Conservation (phyloP, 441 rosid species). For the Lepidium campestre region DNA sequence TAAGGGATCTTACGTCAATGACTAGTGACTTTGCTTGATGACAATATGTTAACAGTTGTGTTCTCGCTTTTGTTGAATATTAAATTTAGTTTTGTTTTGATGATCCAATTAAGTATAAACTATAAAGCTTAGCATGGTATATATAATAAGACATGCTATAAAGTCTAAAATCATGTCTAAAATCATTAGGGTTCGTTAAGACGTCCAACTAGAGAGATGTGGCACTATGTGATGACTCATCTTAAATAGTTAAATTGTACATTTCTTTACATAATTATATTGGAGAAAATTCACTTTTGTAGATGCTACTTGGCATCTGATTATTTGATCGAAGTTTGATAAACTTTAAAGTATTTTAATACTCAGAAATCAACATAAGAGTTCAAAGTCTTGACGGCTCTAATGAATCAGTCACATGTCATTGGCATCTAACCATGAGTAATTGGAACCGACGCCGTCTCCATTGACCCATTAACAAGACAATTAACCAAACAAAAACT, state of each 20-base stretch:
- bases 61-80: not conserved
- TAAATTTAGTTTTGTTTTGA: not conserved
- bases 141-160: constrained; percentile 2
- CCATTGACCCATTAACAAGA: not conserved
- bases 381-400: constrained; percentile 17
- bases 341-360: not conserved
- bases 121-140: not conserved
- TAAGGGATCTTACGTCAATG: not conserved
- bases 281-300: too few relatives aligned
- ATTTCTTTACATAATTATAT: too few relatives aligned
- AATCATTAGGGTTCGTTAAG: constrained; percentile 21
- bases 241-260: not conserved
- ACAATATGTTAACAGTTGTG: not conserved
- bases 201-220: constrained; percentile 12
- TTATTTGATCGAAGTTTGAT: not conserved
- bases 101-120: not conserved
- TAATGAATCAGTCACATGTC: constrained; percentile 7
- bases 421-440: constrained; percentile 14
- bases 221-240: constrained; percentile 15
- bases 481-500: not conserved
- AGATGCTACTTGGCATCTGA: not conserved
- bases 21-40: constrained; percentile 7
- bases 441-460: not conserved
- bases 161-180: not conserved
- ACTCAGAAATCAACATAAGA: not conserved